Conservation (phyloP, 2,329 filamentous ascomycete species). For the Sporothrix mexicana region DNA sequence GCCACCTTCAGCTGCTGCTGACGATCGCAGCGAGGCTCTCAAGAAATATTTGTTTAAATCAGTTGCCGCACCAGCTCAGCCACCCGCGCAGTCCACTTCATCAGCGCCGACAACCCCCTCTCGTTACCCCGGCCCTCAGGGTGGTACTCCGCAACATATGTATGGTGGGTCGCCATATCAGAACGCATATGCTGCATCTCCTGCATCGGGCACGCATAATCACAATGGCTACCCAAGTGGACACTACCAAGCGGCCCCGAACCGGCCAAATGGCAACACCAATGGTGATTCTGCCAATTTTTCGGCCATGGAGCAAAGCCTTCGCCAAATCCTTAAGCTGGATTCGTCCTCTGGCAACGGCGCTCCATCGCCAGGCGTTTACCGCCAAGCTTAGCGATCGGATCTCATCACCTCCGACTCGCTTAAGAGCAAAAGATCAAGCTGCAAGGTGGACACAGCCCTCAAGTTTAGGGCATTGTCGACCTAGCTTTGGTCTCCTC, state of each 20-base stretch:
- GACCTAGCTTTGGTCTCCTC: background rate
- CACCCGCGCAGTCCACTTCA: background rate
- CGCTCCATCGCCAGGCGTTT: conserved; percentile 13
- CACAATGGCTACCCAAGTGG: background rate
- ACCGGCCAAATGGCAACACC: conserved; percentile 21
- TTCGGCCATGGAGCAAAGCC: conserved; percentile 58
- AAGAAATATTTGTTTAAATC: conserved; percentile 60
- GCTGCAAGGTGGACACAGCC: no score
- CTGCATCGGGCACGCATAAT: conserved; percentile 29
- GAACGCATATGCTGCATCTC: conserved; percentile 31
- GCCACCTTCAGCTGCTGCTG: conserved; percentile 36
- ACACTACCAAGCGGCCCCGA: background rate
- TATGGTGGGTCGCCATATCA: conserved; percentile 31
- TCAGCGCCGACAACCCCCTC: conserved; percentile 12
- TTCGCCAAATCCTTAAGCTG: conserved; percentile 59
- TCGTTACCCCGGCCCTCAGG: background rate
- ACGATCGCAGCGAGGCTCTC: conserved; percentile 56
- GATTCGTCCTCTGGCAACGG: conserved; percentile 36
- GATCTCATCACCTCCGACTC: background rate
- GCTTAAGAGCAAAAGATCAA: conserved; percentile 13
- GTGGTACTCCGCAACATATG: background rate
- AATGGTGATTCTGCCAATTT: conserved; percentile 45
- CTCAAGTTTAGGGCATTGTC: background rate
- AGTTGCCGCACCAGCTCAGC: conserved; percentile 28
- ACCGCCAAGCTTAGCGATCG: conserved; percentile 13